A percentile compares a stretch with the other conserved stretches of the same genome.
Conservation (phyloP, 202 grass and related monocot species). For the Hordeum pubiflorum region DNA sequence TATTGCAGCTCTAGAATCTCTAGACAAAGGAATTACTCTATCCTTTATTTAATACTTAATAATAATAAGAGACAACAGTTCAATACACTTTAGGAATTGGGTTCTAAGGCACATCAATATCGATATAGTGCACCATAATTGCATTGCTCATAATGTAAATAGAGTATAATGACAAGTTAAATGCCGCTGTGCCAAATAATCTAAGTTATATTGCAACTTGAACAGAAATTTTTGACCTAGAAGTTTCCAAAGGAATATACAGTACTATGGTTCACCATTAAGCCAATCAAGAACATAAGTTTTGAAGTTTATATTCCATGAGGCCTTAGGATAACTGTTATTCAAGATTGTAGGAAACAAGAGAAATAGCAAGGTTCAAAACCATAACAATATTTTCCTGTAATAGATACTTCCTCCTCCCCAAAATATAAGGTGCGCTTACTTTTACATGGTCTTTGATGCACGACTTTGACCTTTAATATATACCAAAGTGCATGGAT, state of each 20-base stretch:
- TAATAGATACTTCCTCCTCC: background rate
- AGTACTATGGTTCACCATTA: conserved; percentile 5
- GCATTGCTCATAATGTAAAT: conserved; percentile 10
- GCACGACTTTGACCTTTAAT: too few relatives aligned
- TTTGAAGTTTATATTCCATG: conserved; percentile 6
- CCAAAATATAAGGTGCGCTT: too few relatives aligned
- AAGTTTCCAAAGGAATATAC: background rate
- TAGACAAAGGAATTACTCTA: too few relatives aligned
- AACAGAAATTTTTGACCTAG: background rate
- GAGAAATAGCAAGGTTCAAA: background rate
- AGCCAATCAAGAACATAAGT: background rate
- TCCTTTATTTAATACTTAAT: too few relatives aligned
- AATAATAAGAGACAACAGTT: too few relatives aligned
- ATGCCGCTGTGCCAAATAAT: background rate
- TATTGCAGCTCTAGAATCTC: too few relatives aligned
- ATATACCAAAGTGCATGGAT: too few relatives aligned
- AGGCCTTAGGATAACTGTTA: background rate
- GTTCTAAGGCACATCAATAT: background rate
- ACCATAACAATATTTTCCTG: background rate
- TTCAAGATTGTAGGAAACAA: conserved; percentile 7
- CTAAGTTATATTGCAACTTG: conserved; percentile 2
- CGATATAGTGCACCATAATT: background rate
- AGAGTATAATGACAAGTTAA: background rate
- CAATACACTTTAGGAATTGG: background rate
- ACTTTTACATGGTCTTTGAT: too few relatives aligned